Evolutionary conservation across 2,329 filamentous ascomycete species (phyloP), one percentile per base, ranked within the genome.

Genomic region (Epichloe gansuensis): DNA sequence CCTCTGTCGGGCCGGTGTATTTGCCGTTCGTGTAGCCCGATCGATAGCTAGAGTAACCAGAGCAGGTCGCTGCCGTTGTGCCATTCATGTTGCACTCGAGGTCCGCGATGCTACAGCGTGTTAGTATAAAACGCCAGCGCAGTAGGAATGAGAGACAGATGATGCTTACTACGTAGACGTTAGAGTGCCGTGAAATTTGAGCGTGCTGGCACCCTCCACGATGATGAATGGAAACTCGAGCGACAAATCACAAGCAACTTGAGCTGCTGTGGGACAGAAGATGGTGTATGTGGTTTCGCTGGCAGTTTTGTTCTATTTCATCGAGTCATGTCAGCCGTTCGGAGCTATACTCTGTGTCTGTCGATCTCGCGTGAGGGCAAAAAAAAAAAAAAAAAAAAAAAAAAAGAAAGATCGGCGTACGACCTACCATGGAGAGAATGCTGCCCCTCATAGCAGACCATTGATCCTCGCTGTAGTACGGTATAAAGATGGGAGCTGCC

Each of bases 201-300:
- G 64, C 4, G 71, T 74, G 39, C 63, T 61, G 12, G 72, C 68
- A 0, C 73, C 73, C 55, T 74, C 71, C 12, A 72, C 67, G 52
- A 76, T 66, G 47, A 72, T 56, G 55, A 75, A 75, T 4, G 74
- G 73, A 38, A 75, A 67, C 44, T 73, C 71, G 13, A 71, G 67
- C 6, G 69, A 69, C 7, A 76, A 61, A 51, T 70, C 67, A 59
- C 73, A 76, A 6, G 63, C 64, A 5, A 63, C 63, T 3, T 67
- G 65, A n/a, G 66, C 65, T 51, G 69, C 60, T 34, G 70, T 65
- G 9, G 68, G 68, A 54, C 73, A 76, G 58, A 76, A 76, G 41
- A 76, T 70, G 52, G 73, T 75, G 55, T 73, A 75, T 25, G 71
- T 70, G 15, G 73, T 75, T 53, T 68, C 57, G 52, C 56, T 59